Percentiles rank a stretch among this genome's conserved stretches.
These are phyloP conservation scores for Chytriomyces confervae DNA, from an alignment of 192 early-diverging fungal genomes.

Conservation along the genomic window DNA sequence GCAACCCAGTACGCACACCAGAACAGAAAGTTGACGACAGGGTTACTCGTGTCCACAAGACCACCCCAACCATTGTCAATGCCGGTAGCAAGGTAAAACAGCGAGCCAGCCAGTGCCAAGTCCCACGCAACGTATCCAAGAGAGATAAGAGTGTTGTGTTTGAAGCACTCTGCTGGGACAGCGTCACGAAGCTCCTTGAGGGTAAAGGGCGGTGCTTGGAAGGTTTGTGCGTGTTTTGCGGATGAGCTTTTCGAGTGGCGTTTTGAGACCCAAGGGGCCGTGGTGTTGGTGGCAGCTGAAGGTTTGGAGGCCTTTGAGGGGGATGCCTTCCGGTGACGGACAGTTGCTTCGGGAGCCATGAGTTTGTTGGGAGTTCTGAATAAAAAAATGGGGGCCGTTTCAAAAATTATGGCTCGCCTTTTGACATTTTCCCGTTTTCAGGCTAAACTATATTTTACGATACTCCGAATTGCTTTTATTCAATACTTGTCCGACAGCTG, in stretches of 20 bases:
- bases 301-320: neutral
- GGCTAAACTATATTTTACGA: too few relatives aligned
- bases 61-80: slow-evolving; percentile 31
- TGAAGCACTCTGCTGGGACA: slow-evolving; percentile 92
- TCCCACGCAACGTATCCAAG: slow-evolving; percentile 83
- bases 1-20: slow-evolving; percentile 85
- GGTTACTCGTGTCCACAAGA: slow-evolving; percentile 38
- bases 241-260: slow-evolving; percentile 20
- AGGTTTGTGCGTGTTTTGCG: slow-evolving; percentile 24
- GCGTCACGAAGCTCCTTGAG: slow-evolving; percentile 90
- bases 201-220: slow-evolving; percentile 61
- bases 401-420: neutral
- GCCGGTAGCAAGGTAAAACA: slow-evolving; percentile 73
- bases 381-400: neutral
- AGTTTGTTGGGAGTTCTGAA: neutral
- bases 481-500: neutral
- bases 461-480: neutral
- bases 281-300: neutral
- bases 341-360: neutral
- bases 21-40: slow-evolving; percentile 46
- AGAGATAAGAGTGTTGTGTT: slow-evolving; percentile 79
- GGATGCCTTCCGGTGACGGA: neutral
- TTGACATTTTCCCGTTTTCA: too few relatives aligned
- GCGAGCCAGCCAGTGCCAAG: slow-evolving; percentile 64
- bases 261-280: neutral